Base-by-base conservation (phyloP, 495 filamentous ascomycete species). In the Aspergillus baeticus region DNA sequence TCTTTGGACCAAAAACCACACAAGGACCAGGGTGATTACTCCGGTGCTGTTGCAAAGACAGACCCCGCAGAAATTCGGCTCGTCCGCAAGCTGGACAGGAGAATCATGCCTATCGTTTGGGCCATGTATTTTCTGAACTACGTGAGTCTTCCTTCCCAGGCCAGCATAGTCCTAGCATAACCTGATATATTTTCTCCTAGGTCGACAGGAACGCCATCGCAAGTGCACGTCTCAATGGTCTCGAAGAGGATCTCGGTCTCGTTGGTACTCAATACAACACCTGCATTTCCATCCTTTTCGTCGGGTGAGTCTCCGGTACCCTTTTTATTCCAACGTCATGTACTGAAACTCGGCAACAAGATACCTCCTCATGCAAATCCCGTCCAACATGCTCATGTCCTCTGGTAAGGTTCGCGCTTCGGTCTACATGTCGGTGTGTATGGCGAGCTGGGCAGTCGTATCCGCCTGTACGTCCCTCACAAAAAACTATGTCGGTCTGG, bases 381-480 rank as follows among this genome's bases (percentile, higher is more conserved):
- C 81, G 1, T 82, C 78, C 3, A 85, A 84, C 50, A 63, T 84
- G 20, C 75, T 82, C 48, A 63, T 84, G 17, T 81, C 80, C 57
- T 52, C 38, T 3, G 51, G 50, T 13, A 56, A 51, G 22, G 39
- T 63, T 15, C 53, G 61, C 6, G 41, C 57, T 2, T 71, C 52
- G 18, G 38, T 53, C 21, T 61, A 58, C 46, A 67, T 67, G 49
- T 46, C 48, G 39, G 62, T 68, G 18, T 75, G 68, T 55, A 74
- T 78, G 68, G 65, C 69, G 0, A 58, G 73, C 41, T 81, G 77
- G 78, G 75, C 72, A 0, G 46, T 75, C 6, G 67, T 77, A 21
- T 71, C 75, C 3, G 69, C 66, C 6, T 69, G 64, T 17, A 76
- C 77, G 18, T 76, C 69, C 8, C 57, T 73, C 0, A 66, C 65